These are phyloP conservation scores for Paramecium tetraurelia DNA, from an alignment of 73 alveolate genomes.

Conservation along the genomic window DNA sequence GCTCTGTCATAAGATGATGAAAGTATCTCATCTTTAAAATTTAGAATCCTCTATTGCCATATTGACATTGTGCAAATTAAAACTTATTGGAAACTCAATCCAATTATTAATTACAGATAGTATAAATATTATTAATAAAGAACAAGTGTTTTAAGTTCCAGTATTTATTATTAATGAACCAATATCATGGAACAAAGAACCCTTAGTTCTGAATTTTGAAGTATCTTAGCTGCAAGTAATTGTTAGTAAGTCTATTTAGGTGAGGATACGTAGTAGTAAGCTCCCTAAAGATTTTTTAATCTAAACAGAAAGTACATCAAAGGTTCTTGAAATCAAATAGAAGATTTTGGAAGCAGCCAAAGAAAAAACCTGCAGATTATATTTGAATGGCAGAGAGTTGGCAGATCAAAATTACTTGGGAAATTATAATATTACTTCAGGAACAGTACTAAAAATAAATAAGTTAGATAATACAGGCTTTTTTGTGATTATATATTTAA, in stretches of 20 bases:
- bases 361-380: background rate
- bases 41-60: background rate
- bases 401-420: background rate
- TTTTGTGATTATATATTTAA: background rate
- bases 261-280: background rate
- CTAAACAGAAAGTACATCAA: background rate
- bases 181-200: background rate
- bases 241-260: background rate
- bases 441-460: background rate
- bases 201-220: background rate
- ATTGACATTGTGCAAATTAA: background rate
- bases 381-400: background rate
- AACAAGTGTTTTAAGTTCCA: background rate
- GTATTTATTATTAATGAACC: slow-evolving; percentile 21
- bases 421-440: background rate
- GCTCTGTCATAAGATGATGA: background rate
- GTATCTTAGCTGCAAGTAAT: background rate
- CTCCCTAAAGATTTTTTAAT: background rate
- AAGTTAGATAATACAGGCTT: slow-evolving; percentile 8
- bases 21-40: background rate
- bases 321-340: background rate
- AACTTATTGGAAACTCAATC: background rate
- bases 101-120: background rate
- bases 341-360: background rate
- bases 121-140: background rate